A percentile compares a stretch with the other conserved stretches of the same genome.
Evolutionary conservation across 1,284 basidiomycete genomes (phyloP).

Genomic region (Xanthoconium separans): DNA sequence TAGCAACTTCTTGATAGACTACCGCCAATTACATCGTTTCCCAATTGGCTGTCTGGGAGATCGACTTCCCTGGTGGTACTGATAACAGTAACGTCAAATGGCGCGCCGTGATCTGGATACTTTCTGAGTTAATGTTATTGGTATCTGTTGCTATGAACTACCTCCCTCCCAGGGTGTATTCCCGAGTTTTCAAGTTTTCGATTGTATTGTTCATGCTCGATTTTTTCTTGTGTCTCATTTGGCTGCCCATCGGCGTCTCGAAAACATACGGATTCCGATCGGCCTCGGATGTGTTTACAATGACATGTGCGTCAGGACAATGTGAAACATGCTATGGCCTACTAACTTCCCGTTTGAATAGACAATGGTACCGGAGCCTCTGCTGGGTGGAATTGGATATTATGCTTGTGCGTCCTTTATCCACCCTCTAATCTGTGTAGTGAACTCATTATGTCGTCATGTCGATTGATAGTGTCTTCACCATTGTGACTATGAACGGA

Average conservation of each 20-base stretch:
- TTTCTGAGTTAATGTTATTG: slow-evolving; percentile 70
- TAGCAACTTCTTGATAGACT: slow-evolving; percentile 43
- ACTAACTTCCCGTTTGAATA: slow-evolving; percentile 29
- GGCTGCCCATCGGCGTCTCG: slow-evolving; percentile 85
- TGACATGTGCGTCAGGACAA: slow-evolving; percentile 60
- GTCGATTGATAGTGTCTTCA: slow-evolving; percentile 61
- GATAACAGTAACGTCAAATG: slow-evolving; percentile 73
- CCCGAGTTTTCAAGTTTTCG: slow-evolving; percentile 72
- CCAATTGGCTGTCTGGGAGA: slow-evolving; percentile 73
- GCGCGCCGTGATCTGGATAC: slow-evolving; percentile 78
- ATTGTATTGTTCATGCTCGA: slow-evolving; percentile 75
- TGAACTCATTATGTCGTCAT: neutral
- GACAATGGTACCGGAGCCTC: slow-evolving; percentile 86
- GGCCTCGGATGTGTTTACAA: slow-evolving; percentile 76
- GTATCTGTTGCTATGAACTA: slow-evolving; percentile 78
- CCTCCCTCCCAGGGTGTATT: slow-evolving; percentile 73
- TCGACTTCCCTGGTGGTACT: slow-evolving; percentile 77
- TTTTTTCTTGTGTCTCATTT: slow-evolving; percentile 81
- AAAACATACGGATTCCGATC: slow-evolving; percentile 81
- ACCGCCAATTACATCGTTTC: slow-evolving; percentile 85
- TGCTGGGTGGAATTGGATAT: slow-evolving; percentile 82
- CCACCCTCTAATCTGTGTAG: neutral
- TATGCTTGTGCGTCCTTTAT: slow-evolving; percentile 60
- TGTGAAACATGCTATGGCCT: neutral
- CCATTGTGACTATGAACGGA: slow-evolving; percentile 79